Evolutionary conservation across 768 basidiomycete species (phyloP).

Genomic region (Trametes cinnabarina): DNA sequence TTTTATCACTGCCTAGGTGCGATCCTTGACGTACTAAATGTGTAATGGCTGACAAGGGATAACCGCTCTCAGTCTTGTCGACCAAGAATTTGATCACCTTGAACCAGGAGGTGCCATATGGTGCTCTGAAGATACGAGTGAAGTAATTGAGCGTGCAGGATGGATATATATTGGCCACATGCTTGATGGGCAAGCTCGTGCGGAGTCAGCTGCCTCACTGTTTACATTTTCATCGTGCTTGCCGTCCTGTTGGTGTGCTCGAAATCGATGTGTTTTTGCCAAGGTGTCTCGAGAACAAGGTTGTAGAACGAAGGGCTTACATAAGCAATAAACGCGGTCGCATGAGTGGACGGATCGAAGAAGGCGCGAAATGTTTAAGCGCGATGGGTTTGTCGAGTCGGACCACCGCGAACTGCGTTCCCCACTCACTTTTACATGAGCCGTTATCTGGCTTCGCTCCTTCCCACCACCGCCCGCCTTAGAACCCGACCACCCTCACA

Average conservation of each 20-base stretch:
- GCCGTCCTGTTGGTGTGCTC: too few relatives aligned
- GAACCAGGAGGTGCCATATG: constrained; percentile 60
- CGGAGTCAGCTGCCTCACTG: too few relatives aligned
- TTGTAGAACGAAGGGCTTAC: neutral
- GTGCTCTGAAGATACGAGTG: constrained; percentile 44
- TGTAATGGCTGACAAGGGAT: neutral
- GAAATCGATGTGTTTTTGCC: too few relatives aligned
- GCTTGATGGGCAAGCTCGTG: too few relatives aligned
- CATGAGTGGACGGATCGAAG: neutral
- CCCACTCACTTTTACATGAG: constrained; percentile 15
- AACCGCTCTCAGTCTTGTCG: constrained; percentile 54
- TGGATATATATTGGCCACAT: neutral
- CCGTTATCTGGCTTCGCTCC: constrained; percentile 13
- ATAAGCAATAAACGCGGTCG: neutral
- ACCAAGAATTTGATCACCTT: constrained; percentile 71
- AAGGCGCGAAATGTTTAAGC: constrained; percentile 2
- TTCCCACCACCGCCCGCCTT: constrained; percentile 33
- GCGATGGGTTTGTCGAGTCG: constrained; percentile 16
- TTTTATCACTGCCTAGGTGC: constrained; percentile 85
- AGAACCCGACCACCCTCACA: constrained; percentile 2
- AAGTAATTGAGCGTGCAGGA: constrained; percentile 24
- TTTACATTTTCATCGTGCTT: too few relatives aligned
- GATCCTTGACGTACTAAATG: too few relatives aligned
- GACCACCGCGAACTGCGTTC: constrained; percentile 7
- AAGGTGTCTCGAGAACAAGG: neutral